phyloP scores from a whole-genome alignment of 768 basidiomycete genomes.

The Calocybe cyanea region DNA sequence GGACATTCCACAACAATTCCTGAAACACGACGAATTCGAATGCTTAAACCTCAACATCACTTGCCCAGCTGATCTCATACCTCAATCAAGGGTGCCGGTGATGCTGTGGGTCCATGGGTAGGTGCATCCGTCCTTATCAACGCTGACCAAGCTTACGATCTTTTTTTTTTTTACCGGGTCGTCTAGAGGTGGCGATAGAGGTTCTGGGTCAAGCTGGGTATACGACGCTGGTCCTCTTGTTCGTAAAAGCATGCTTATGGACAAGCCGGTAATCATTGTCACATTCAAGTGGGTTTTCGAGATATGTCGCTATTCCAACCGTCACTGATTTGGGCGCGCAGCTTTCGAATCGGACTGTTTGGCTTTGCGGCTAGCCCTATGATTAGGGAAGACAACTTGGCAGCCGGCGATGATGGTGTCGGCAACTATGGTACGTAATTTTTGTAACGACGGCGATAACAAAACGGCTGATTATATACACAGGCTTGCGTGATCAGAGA shows the following conservation, averaged over 20 bases:
- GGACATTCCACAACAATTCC: slow-evolving; percentile 48
- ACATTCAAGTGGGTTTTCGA: slow-evolving; percentile 62
- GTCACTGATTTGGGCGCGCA: slow-evolving; percentile 21
- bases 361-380: slow-evolving; percentile 69
- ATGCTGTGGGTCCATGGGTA: slow-evolving; percentile 90
- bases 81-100: slow-evolving; percentile 59
- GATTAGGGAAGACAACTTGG: slow-evolving; percentile 64
- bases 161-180: background rate
- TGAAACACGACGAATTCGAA: slow-evolving; percentile 71
- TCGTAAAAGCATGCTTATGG: slow-evolving; percentile 55
- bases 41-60: slow-evolving; percentile 81
- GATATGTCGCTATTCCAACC: background rate
- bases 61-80: slow-evolving; percentile 54
- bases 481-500: slow-evolving; percentile 64
- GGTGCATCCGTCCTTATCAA: slow-evolving; percentile 19
- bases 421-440: slow-evolving; percentile 67
- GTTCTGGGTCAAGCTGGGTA: slow-evolving; percentile 73
- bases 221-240: slow-evolving; percentile 74
- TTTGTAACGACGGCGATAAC: background rate
- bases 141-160: slow-evolving; percentile 7
- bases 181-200: slow-evolving; percentile 64
- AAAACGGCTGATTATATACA: slow-evolving; percentile 7
- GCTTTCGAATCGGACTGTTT: slow-evolving; percentile 74
- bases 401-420: slow-evolving; percentile 62
- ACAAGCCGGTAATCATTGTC: slow-evolving; percentile 68